Percentiles rank a stretch among this genome's conserved stretches.
Evolutionary conservation across 129 eudicot species (phyloP).

Genomic region (Pulicaria dysenterica): DNA sequence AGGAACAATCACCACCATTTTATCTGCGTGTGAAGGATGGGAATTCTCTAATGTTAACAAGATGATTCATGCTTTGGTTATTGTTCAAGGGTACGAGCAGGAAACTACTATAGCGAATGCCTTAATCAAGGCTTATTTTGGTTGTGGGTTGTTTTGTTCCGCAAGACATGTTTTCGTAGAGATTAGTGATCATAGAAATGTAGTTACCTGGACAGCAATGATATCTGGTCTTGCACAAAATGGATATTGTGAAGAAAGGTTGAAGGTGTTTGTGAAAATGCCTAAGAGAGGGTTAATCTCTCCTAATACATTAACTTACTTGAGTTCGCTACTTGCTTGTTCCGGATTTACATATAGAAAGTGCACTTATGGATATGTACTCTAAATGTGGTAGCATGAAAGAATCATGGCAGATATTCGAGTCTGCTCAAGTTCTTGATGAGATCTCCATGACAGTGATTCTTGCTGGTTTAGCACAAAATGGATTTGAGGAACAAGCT

Average conservation of each 20-base stretch:
- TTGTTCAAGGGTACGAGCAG: constrained; percentile 52
- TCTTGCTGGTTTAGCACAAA: constrained; percentile 78
- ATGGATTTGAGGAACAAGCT: constrained; percentile 84
- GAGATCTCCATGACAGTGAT: constrained; percentile 84
- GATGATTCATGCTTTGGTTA: constrained; percentile 68
- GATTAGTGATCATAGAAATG: constrained; percentile 56
- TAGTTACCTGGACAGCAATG: constrained; percentile 88
- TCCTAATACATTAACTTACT: constrained; percentile 68
- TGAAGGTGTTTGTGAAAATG: constrained; percentile 69
- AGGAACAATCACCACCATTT: constrained; percentile 69
- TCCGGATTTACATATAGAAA: constrained; percentile 73
- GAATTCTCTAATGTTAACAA: constrained; percentile 40
- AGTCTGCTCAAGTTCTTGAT: constrained; percentile 67
- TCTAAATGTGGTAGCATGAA: constrained; percentile 70
- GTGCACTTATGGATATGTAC: constrained; percentile 92
- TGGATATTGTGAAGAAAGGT: constrained; percentile 57
- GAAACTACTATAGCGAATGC: constrained; percentile 74
- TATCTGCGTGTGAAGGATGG: constrained; percentile 55
- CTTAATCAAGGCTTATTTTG: constrained; percentile 69
- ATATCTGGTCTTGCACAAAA: constrained; percentile 84
- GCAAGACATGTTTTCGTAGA: constrained; percentile 61
- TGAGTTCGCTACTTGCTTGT: constrained; percentile 67
- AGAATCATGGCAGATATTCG: constrained; percentile 70
- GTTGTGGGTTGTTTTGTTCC: constrained; percentile 44
- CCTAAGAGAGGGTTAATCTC: constrained; percentile 41